phyloP scores from a whole-genome alignment of 2,329 filamentous ascomycete species.

The Fusarium dimerum region DNA sequence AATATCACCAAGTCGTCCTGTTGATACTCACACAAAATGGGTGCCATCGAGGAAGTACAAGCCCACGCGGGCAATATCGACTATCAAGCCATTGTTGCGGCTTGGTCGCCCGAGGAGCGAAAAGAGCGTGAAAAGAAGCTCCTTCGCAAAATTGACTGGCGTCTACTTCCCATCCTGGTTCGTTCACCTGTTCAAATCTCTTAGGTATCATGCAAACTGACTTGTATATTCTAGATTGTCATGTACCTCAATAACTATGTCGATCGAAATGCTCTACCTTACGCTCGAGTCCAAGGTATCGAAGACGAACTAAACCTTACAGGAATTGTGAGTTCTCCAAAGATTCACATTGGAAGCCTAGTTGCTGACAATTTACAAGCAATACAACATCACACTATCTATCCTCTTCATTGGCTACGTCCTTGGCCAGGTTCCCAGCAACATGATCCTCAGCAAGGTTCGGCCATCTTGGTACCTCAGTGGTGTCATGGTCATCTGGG shows the following conservation, averaged over 20 bases:
- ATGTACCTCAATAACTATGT: slow-evolving; percentile 64
- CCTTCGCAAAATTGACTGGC: slow-evolving; percentile 12
- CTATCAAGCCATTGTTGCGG: slow-evolving; percentile 22
- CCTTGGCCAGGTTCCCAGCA: slow-evolving; percentile 48
- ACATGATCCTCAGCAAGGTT: slow-evolving; percentile 46
- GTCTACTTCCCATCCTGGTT: slow-evolving; percentile 14
- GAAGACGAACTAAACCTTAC: no score
- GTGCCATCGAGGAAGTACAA: no score
- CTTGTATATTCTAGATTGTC: slow-evolving; percentile 8
- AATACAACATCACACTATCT: no score
- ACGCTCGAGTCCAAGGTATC: slow-evolving; percentile 46
- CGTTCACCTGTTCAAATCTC: not conserved
- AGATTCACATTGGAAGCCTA: slow-evolving; percentile 8
- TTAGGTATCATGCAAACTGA: no score
- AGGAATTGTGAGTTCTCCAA: no score
- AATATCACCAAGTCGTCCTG: not conserved
- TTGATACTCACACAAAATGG: no score
- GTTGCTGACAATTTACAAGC: slow-evolving; percentile 18
- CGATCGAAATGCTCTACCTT: slow-evolving; percentile 35
- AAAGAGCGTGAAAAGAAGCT: slow-evolving; percentile 9
- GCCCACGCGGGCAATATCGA: slow-evolving; percentile 9
- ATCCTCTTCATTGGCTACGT: no score
- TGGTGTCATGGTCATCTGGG: slow-evolving; percentile 36
- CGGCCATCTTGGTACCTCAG: slow-evolving; percentile 45
- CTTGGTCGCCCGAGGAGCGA: slow-evolving; percentile 13